Conservation (phyloP, 768 basidiomycete genomes). For the Pleurotus djamor region DNA sequence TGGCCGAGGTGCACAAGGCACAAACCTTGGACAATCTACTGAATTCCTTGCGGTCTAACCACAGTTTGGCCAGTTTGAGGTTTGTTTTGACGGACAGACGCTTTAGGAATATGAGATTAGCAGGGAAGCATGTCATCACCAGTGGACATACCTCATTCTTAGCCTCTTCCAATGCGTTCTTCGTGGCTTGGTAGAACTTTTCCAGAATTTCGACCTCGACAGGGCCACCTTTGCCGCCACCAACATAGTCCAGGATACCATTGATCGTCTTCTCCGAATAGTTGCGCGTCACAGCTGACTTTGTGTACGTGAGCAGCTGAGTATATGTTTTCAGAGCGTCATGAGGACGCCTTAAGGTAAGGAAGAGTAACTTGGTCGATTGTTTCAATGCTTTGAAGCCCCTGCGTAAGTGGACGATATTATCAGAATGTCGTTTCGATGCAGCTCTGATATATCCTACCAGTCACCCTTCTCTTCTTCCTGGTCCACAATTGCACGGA, state of each 20-base stretch:
- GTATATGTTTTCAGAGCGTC: constrained; percentile 88
- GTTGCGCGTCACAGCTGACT: constrained; percentile 92
- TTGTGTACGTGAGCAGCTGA: constrained; percentile 88
- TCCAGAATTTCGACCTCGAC: constrained; percentile 87
- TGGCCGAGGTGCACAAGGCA: background rate
- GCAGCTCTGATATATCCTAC: constrained; percentile 37
- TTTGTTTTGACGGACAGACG: constrained; percentile 94
- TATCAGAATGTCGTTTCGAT: background rate
- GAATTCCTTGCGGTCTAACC: constrained; percentile 95
- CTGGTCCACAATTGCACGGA: constrained; percentile 82
- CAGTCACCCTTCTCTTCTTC: constrained; percentile 95
- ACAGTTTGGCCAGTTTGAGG: constrained; percentile 93
- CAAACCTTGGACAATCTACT: constrained; percentile 74
- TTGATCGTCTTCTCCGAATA: constrained; percentile 99
- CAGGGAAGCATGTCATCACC: background rate
- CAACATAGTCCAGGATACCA: constrained; percentile 96
- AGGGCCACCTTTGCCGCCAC: constrained; percentile 77
- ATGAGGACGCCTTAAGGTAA: constrained; percentile 71
- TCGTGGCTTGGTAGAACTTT: constrained; percentile 93
- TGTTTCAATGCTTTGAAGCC: constrained; percentile 99
- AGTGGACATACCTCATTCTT: constrained; percentile 81
- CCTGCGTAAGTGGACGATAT: constrained; percentile 44
- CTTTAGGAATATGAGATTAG: constrained; percentile 35
- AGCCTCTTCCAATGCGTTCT: constrained; percentile 85
- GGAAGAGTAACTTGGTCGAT: constrained; percentile 90